phyloP scores from a whole-genome alignment of 176 grass and related monocot genomes.

The Carex cristatella region DNA sequence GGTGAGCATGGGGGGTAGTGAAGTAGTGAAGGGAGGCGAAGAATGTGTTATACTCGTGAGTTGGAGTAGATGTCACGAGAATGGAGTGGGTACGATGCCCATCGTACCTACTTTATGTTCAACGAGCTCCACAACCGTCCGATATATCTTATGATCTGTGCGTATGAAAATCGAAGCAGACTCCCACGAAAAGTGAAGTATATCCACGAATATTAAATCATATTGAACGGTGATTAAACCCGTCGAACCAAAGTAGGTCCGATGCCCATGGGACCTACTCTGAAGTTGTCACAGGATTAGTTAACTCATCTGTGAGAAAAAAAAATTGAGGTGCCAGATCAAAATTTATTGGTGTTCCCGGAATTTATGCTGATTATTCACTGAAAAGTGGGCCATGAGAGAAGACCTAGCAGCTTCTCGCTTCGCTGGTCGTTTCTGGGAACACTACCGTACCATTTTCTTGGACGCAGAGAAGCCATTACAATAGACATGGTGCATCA shows the following conservation, averaged over 20 bases:
- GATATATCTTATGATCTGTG: too few species aligned
- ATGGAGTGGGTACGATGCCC: too few species aligned
- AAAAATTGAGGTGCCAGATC: neutral
- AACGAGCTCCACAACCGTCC: too few species aligned
- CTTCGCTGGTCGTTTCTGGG: neutral
- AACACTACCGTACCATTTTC: neutral
- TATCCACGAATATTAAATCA: too few species aligned
- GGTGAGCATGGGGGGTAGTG: neutral
- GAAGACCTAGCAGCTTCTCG: neutral
- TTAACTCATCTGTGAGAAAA: neutral
- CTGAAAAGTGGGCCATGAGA: neutral
- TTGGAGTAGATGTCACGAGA: neutral
- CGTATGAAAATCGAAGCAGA: too few species aligned
- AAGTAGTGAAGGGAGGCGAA: conserved; percentile 5
- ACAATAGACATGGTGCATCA: neutral
- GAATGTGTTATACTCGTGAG: neutral
- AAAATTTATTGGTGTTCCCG: neutral
- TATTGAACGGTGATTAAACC: too few species aligned
- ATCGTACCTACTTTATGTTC: too few species aligned
- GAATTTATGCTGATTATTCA: neutral
- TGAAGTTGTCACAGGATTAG: neutral
- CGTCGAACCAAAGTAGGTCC: too few species aligned
- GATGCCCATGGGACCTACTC: too few species aligned
- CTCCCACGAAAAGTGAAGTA: too few species aligned
- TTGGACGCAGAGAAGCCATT: neutral